These are phyloP conservation scores for Cercospora zeina DNA, from an alignment of 2,329 filamentous ascomycete species.

Conservation along the genomic window DNA sequence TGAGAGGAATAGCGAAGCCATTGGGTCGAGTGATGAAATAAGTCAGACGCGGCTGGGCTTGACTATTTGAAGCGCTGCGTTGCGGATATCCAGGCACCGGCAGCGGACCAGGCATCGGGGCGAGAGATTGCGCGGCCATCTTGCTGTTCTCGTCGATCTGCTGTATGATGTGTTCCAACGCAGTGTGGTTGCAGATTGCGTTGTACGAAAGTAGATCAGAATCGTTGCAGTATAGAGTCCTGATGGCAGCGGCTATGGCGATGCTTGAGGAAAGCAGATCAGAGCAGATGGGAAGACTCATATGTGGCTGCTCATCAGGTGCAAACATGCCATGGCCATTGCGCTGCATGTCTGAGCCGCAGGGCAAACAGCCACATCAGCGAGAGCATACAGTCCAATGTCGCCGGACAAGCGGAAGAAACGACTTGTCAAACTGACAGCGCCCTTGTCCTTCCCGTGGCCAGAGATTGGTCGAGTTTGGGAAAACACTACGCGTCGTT, in stretches of 20 bases:
- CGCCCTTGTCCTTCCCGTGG: neutral
- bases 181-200: neutral
- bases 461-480: neutral
- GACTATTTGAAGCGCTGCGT: constrained; percentile 10
- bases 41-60: constrained; percentile 30
- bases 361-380: constrained; percentile 1
- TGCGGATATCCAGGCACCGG: constrained; percentile 15
- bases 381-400: neutral
- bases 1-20: constrained; percentile 43
- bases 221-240: neutral
- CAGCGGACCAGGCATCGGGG: constrained; percentile 15
- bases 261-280: neutral
- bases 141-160: neutral
- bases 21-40: constrained; percentile 45
- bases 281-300: neutral
- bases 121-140: constrained; percentile 14
- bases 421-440: neutral
- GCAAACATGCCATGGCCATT: constrained; percentile 3
- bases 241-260: neutral
- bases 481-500: neutral
- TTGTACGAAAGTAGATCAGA: constrained; percentile 8
- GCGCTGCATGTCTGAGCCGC: neutral
- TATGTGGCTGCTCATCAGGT: neutral
- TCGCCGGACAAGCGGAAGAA: neutral
- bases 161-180: neutral